Conservation (phyloP, 2,329 filamentous ascomycete species). For the Zymoseptoria pseudotritici region DNA sequence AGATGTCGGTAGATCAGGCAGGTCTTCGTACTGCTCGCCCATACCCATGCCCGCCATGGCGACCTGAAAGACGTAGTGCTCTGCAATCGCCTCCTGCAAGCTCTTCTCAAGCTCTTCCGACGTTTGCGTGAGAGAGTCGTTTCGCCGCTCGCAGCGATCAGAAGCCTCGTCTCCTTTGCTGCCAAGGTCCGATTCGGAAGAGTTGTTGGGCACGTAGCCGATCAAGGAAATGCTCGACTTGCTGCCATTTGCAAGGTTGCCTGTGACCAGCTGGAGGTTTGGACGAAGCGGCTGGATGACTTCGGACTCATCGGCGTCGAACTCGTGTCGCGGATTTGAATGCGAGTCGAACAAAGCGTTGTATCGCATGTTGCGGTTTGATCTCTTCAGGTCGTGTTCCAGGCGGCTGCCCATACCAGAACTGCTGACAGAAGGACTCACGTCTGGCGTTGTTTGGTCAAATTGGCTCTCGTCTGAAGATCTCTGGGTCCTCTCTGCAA, state of each 20-base stretch:
- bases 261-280: not conserved
- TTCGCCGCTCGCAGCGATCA: not conserved
- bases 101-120: not conserved
- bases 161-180: not conserved
- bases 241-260: not conserved
- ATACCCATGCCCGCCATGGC: constrained; percentile 9
- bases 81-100: constrained; percentile 10
- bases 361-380: constrained; percentile 23
- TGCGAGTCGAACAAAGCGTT: constrained; percentile 14
- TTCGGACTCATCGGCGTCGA: not conserved
- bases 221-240: not conserved
- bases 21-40: not conserved
- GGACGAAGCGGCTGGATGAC: not conserved
- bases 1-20: not conserved
- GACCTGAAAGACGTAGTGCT: constrained; percentile 14
- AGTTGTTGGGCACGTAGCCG: not conserved
- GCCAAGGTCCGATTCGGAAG: not conserved
- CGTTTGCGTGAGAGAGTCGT: not conserved
- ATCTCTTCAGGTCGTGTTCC: constrained; percentile 20
- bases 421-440: constrained; percentile 2
- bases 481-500: not conserved
- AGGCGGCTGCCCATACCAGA: constrained; percentile 18
- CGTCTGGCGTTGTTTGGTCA: constrained; percentile 1
- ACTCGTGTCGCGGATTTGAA: not conserved
- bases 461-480: not conserved